Evolutionary conservation across 441 rosid genomes (phyloP), one percentile per base, ranked within the genome.

Genomic region (Bocquillonia castaneifolia): DNA sequence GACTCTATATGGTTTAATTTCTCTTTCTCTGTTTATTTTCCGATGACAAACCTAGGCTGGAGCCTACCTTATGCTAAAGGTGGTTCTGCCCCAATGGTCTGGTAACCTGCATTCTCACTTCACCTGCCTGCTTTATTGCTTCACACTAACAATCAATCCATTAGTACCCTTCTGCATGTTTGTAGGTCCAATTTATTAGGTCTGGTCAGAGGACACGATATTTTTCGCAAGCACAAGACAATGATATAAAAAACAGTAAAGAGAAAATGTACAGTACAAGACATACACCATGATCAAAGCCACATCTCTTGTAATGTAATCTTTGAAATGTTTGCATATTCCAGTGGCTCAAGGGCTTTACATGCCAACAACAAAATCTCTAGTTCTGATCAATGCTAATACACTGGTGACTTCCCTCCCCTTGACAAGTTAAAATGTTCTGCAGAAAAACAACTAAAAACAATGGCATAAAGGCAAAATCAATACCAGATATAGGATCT

Each of bases 381-480:
- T 31, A 47, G 5, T n/a, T n/a, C 26, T 32, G 37, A 22, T 20
- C 32, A 50, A 13, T 39, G 8, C 32, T 9, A 28, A 36, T 63
- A 25, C 52, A 10, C 22, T 9, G 34, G 44, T 23, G 15, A 28
- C 54, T 50, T 13, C 22, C 23, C 31, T 40, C 42, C 50, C 73
- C 59, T 28, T 31, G n/a, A 18, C n/a, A 51, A 18, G 5, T 23
- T 36, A 18, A 10, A 55, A 42, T 15, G n/a, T 44, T 29, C 8
- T n/a, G 12, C 25, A 53, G 57, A 2, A 42, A 23, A 40, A n/a
- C 25, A 50, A 50, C 26, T 50, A 50, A 50, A 50, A 6, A 50
- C 54, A 50, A 50, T 50, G 26, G 54, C 20, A 55, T 10, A 59
- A 45, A 59, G 10, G 18, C 17, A 69, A 68, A 68, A 51, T 48